phyloP scores from a whole-genome alignment of 2,329 filamentous ascomycete species.

The Pseudonectria buxi region DNA sequence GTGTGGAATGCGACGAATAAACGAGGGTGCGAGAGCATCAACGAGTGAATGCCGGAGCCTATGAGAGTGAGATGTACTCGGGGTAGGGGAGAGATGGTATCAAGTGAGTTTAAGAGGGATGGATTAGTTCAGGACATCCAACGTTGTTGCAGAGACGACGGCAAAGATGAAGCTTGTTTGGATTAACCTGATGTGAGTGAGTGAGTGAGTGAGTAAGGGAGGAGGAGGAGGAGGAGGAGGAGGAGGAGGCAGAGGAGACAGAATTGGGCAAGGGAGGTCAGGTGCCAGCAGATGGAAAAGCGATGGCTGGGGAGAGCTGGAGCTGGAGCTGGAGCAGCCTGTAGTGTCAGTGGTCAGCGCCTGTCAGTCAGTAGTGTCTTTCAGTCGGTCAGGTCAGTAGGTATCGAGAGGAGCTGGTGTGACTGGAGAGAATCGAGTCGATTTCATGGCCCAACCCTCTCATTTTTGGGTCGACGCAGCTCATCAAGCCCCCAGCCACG shows the following conservation, averaged over 20 bases:
- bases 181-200: no score
- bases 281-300: constrained; percentile 15
- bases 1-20: constrained; percentile 16
- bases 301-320: constrained; percentile 19
- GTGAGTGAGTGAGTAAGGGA: no score
- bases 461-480: constrained; percentile 15
- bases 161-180: no score
- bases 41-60: constrained; percentile 21
- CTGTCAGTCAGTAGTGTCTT: no score
- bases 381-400: no score
- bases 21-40: constrained; percentile 14
- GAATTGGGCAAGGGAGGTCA: constrained; percentile 9
- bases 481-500: constrained; percentile 17
- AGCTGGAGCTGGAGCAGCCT: no score
- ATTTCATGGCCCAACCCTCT: constrained; percentile 15
- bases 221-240: background rate
- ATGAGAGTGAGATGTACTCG: constrained; percentile 17
- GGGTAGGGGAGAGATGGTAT: constrained; percentile 13
- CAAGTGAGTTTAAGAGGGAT: constrained; percentile 4
- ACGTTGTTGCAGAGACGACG: no score
- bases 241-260: constrained; percentile 3
- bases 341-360: no score
- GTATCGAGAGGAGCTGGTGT: no score
- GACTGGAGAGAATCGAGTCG: no score
- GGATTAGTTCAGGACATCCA: constrained; percentile 2